A percentile compares a stretch with the other conserved stretches of the same genome.
Evolutionary conservation across 2,329 filamentous ascomycete genomes (phyloP).

Genomic region (Colletotrichum lentis): DNA sequence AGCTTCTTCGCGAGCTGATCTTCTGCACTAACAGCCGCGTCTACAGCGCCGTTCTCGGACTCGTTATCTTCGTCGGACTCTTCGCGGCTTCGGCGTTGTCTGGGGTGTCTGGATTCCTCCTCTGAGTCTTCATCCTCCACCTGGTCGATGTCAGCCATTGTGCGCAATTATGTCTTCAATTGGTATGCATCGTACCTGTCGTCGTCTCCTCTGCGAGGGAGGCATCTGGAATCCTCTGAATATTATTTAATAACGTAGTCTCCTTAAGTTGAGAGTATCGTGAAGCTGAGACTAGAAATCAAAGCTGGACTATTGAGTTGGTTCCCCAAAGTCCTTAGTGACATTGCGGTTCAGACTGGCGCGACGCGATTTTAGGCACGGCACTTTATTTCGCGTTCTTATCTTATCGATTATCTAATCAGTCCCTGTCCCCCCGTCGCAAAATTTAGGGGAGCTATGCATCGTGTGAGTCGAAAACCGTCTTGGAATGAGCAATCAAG

Average conservation of each 20-base stretch:
- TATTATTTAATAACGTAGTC: too few relatives aligned
- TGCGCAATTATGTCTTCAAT: neutral
- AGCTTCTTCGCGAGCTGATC: conserved; percentile 69
- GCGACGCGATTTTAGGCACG: conserved; percentile 23
- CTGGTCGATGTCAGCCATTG: conserved; percentile 38
- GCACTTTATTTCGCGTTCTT: conserved; percentile 27
- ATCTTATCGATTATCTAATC: conserved; percentile 41
- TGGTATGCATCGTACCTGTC: conserved; percentile 43
- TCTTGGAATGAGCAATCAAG: conserved; percentile 4
- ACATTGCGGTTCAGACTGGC: neutral
- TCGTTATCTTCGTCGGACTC: conserved; percentile 46
- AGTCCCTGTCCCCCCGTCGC: conserved; percentile 7
- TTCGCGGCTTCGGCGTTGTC: conserved; percentile 45
- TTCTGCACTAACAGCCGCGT: conserved; percentile 50
- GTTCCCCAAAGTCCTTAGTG: neutral
- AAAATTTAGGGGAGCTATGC: conserved; percentile 33
- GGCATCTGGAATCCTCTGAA: conserved; percentile 43
- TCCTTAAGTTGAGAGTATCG: too few relatives aligned
- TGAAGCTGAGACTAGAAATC: neutral
- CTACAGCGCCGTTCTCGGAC: conserved; percentile 50
- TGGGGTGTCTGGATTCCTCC: conserved; percentile 46
- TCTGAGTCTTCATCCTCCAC: conserved; percentile 45
- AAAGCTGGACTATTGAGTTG: neutral
- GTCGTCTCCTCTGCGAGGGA: conserved; percentile 45
- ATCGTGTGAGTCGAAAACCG: conserved; percentile 9